These are phyloP conservation scores for Flaveria ramosissima DNA, from an alignment of 129 eudicot genomes.

Conservation along the genomic window DNA sequence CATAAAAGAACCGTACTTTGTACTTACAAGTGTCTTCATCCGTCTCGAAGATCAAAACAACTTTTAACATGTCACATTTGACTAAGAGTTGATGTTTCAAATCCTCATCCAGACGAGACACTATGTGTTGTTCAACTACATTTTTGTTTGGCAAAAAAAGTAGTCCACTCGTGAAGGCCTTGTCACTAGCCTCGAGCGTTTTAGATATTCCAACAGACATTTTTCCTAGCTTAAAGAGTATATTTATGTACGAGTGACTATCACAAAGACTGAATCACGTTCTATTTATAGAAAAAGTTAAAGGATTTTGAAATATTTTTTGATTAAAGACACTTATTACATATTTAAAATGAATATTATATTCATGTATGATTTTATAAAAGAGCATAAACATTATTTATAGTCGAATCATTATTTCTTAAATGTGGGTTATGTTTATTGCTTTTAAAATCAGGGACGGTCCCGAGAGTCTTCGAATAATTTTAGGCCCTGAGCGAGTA, in stretches of 20 bases:
- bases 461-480: no score
- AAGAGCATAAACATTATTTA: neutral
- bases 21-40: neutral
- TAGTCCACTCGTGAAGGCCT: neutral
- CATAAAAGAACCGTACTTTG: neutral
- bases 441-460: no score
- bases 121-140: neutral
- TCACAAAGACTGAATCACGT: neutral
- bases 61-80: neutral
- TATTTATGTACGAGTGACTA: neutral
- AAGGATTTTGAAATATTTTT: neutral
- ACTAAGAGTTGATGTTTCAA: neutral
- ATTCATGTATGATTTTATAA: neutral
- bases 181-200: neutral
- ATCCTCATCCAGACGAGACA: neutral
- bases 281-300: neutral
- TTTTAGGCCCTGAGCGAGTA: no score
- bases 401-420: neutral
- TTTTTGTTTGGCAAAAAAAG: neutral
- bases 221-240: neutral
- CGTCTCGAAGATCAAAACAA: neutral
- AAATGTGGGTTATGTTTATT: no score
- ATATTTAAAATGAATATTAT: constrained; percentile 1
- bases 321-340: neutral
- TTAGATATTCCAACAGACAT: neutral